These are phyloP conservation scores for Aspergillus quadrilineatus DNA, from an alignment of 2,329 filamentous ascomycete genomes.

Conservation along the genomic window DNA sequence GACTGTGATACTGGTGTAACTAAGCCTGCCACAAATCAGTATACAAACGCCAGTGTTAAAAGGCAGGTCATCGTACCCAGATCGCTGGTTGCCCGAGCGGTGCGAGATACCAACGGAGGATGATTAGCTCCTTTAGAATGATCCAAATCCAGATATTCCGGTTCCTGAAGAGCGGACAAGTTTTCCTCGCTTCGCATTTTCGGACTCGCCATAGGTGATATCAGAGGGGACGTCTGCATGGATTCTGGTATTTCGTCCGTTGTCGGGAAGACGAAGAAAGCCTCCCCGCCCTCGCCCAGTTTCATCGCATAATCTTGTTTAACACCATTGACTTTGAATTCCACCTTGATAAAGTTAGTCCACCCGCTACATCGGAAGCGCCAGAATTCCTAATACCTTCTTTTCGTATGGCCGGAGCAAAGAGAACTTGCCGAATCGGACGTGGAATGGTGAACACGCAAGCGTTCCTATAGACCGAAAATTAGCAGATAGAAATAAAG, in stretches of 20 bases:
- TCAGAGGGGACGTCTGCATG: constrained; percentile 89
- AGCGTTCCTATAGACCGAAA: constrained; percentile 54
- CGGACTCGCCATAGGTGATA: constrained; percentile 85
- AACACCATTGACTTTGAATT: constrained; percentile 89
- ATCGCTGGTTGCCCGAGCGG: constrained; percentile 47
- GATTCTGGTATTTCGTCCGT: constrained; percentile 87
- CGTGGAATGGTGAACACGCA: constrained; percentile 94
- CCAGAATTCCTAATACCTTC: constrained; percentile 56
- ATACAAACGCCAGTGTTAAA: background rate
- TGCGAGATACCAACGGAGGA: constrained; percentile 30
- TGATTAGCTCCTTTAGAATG: constrained; percentile 26
- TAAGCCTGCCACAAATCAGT: constrained; percentile 30
- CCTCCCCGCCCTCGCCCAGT: constrained; percentile 92
- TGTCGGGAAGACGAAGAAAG: constrained; percentile 98
- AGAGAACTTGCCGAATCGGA: constrained; percentile 98
- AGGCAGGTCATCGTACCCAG: constrained; percentile 33
- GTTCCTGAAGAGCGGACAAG: constrained; percentile 46
- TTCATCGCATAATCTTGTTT: constrained; percentile 98
- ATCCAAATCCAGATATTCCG: constrained; percentile 52
- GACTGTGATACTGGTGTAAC: constrained; percentile 44
- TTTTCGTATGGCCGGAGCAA: constrained; percentile 93
- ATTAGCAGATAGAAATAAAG: background rate
- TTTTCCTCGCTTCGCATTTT: constrained; percentile 39
- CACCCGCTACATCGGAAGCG: background rate
- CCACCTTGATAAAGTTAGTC: constrained; percentile 58